These are phyloP conservation scores for Saccharomycopsis fermentans DNA, from an alignment of 805 yeast species.

Conservation along the genomic window DNA sequence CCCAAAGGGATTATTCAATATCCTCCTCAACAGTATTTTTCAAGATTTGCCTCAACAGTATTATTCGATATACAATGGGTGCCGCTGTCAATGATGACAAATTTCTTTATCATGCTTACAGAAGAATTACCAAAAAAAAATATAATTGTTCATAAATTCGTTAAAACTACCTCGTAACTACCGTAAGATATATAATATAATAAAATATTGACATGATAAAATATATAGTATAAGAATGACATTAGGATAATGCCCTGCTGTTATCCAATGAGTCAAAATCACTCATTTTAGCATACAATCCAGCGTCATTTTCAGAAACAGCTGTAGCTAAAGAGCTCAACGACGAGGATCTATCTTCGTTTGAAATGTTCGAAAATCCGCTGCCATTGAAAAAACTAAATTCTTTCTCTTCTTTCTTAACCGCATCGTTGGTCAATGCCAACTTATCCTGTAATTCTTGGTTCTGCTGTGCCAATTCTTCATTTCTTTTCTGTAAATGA, in stretches of 20 bases:
- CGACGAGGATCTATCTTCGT: neutral
- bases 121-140: no score
- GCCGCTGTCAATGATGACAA: no score
- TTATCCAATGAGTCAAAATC: slow-evolving; percentile 31
- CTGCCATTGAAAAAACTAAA: neutral
- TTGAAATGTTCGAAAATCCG: neutral
- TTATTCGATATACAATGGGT: no score
- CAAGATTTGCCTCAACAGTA: no score
- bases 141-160: neutral
- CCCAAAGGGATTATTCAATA: no score
- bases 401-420: neutral
- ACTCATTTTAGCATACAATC: slow-evolving; percentile 40
- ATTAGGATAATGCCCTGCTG: neutral
- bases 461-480: slow-evolving; percentile 34
- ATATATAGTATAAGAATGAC: neutral
- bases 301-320: slow-evolving; percentile 33
- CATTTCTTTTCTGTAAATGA: slow-evolving; percentile 58
- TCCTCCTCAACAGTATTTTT: no score
- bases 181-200: no score
- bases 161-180: neutral
- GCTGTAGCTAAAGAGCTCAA: slow-evolving; percentile 27
- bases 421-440: neutral
- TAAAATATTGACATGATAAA: neutral
- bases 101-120: no score
- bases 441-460: slow-evolving; percentile 11